phyloP scores from a whole-genome alignment of 2,329 filamentous ascomycete species.

The Aspergillus tanneri region DNA sequence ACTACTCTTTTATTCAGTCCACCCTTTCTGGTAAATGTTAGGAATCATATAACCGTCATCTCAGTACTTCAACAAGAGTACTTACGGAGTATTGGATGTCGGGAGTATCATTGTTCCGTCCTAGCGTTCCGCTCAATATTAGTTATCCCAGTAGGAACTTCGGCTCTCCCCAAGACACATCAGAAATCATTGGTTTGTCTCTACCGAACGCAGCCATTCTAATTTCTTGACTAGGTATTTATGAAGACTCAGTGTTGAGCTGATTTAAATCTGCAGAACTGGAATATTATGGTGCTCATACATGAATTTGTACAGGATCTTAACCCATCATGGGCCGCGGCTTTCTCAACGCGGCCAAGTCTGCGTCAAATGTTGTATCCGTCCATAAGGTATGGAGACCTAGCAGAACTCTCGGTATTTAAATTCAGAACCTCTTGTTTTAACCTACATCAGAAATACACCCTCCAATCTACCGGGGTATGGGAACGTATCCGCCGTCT shows the following conservation, averaged over 20 bases:
- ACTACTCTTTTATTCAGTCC: too few relatives aligned
- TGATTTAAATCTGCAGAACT: not conserved
- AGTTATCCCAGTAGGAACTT: not conserved
- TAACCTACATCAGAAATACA: slow-evolving; percentile 74
- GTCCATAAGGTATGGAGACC: slow-evolving; percentile 35
- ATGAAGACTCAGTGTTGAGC: not conserved
- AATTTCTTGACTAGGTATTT: too few relatives aligned
- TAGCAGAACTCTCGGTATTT: not conserved
- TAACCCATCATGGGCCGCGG: slow-evolving; percentile 35
- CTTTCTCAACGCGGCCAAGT: slow-evolving; percentile 40
- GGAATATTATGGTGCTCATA: slow-evolving; percentile 7
- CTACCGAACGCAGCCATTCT: too few relatives aligned
- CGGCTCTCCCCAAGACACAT: not conserved
- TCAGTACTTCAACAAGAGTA: not conserved
- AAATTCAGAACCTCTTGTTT: not conserved
- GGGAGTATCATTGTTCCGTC: slow-evolving; percentile 1
- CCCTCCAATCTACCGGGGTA: slow-evolving; percentile 81
- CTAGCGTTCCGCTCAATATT: too few relatives aligned
- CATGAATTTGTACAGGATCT: slow-evolving; percentile 24
- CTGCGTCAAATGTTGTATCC: slow-evolving; percentile 38
- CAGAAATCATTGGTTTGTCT: too few relatives aligned
- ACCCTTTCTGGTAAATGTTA: too few relatives aligned
- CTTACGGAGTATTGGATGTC: not conserved
- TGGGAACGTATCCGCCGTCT: slow-evolving; percentile 80
- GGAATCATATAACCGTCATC: too few relatives aligned